These are phyloP conservation scores for Trichoderma sp. DNA, from an alignment of 2,329 filamentous ascomycete species.

Conservation along the genomic window DNA sequence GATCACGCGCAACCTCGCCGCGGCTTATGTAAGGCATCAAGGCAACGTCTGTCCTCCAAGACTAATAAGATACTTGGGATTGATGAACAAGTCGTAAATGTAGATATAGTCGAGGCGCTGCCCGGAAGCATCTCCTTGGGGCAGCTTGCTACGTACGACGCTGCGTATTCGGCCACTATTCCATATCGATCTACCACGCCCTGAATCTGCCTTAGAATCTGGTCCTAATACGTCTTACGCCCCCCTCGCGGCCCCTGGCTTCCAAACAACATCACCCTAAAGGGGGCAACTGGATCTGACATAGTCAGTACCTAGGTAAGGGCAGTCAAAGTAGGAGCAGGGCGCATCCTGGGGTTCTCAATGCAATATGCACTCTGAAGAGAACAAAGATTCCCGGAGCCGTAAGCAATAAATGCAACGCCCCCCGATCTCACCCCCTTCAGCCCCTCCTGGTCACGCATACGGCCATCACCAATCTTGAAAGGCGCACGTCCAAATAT, in stretches of 20 bases:
- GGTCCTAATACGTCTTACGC: background rate
- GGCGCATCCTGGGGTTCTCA: background rate
- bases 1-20: background rate
- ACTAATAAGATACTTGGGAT: background rate
- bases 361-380: background rate
- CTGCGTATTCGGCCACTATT: constrained; percentile 4
- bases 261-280: no score
- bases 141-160: no score
- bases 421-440: background rate
- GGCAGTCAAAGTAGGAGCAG: background rate
- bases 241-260: background rate
- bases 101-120: no score
- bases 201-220: constrained; percentile 9
- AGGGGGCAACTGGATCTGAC: no score
- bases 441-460: background rate
- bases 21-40: background rate
- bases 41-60: no score
- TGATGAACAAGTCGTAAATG: constrained; percentile 15
- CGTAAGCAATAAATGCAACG: background rate
- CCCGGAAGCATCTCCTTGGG: no score
- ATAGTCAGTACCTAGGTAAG: no score
- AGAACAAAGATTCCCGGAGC: background rate
- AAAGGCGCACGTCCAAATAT: background rate
- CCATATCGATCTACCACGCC: background rate
- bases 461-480: background rate